Evolutionary conservation across 345 rosid genomes (phyloP), one percentile per base, ranked within the genome.

Genomic region (Lepidium sativum): DNA sequence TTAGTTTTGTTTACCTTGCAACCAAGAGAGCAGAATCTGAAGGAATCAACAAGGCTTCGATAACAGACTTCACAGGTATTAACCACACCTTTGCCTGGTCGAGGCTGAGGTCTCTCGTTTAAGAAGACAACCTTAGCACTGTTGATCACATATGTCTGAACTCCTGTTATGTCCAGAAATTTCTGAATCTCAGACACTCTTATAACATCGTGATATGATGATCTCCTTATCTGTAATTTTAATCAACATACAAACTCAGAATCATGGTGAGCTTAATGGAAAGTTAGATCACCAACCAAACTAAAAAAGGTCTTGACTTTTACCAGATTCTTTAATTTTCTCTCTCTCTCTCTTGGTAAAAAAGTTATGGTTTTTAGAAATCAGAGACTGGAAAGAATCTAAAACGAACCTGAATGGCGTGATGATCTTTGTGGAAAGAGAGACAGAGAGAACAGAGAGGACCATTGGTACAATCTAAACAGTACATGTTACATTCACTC

Each of bases 71-170:
- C 84, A 14, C 99, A 94, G 41, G 92, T 94, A 72, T 94, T 90
- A 61, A 87, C 79, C 54, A 88, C 96, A 13, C 97, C 96, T 82
- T 94, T 94, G 13, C 96, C 95, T 23, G 95, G 96, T 84, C 97
- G 82, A 5, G 96, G 99, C 82, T 90, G 99, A 32, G 99, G 97
- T 77, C 99, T 83, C 71, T 94, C 96, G 37, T 94, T 94, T 82
- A 94, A 73, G 82, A 94, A 94, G 12, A 94, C 97, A 48, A 94
- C 92, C 48, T 86, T 85, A 4, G 99, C 99, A 67, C 99, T 94
- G 83, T 94, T 94, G 14, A 94, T 94, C 58, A 94, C 87, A 80
- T 94, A 94, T 43, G 97, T 94, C 74, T 94, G 97, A 52, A 94
- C 92, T 32, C 95, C 96, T 60, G 85, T 75, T 40, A 94, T 86